These are phyloP conservation scores for Arthromyces matolae DNA, from an alignment of 768 basidiomycete genomes.

Conservation along the genomic window DNA sequence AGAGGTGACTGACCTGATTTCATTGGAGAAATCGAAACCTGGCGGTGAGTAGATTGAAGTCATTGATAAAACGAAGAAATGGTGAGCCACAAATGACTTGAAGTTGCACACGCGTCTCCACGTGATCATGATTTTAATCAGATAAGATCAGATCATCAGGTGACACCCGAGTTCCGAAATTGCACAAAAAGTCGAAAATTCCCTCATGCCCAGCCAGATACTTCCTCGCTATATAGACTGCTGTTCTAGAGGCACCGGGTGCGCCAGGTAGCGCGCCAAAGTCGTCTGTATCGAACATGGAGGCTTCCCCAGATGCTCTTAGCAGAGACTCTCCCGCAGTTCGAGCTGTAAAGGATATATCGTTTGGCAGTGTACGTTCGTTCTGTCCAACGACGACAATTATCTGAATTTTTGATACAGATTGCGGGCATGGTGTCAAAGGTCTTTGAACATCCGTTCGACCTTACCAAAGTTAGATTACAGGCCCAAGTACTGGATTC, in stretches of 20 bases:
- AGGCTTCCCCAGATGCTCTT: constrained; percentile 19
- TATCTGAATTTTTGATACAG: constrained; percentile 31
- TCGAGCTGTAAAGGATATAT: constrained; percentile 19
- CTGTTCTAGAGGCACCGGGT: constrained; percentile 2
- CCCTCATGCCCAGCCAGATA: neutral
- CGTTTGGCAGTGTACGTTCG: constrained; percentile 22
- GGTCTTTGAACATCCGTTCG: constrained; percentile 92
- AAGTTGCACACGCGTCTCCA: constrained; percentile 24
- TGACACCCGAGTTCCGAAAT: too few species aligned
- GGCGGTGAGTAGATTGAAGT: constrained; percentile 46
- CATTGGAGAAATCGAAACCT: constrained; percentile 80
- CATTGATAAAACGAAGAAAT: too few species aligned
- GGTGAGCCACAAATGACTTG: constrained; percentile 9
- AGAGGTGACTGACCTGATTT: constrained; percentile 45
- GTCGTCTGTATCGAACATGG: constrained; percentile 14
- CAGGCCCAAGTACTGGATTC: constrained; percentile 78
- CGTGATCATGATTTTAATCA: constrained; percentile 17
- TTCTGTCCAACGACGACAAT: neutral
- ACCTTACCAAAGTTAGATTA: constrained; percentile 90
- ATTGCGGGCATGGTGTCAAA: constrained; percentile 80
- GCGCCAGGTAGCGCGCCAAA: too few species aligned
- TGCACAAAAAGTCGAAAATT: neutral
- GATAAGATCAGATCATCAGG: too few species aligned
- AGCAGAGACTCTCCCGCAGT: constrained; percentile 15
- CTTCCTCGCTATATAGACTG: too few species aligned